Evolutionary conservation across 768 basidiomycete species (phyloP).

Genomic region (Russula griseocarnosa): DNA sequence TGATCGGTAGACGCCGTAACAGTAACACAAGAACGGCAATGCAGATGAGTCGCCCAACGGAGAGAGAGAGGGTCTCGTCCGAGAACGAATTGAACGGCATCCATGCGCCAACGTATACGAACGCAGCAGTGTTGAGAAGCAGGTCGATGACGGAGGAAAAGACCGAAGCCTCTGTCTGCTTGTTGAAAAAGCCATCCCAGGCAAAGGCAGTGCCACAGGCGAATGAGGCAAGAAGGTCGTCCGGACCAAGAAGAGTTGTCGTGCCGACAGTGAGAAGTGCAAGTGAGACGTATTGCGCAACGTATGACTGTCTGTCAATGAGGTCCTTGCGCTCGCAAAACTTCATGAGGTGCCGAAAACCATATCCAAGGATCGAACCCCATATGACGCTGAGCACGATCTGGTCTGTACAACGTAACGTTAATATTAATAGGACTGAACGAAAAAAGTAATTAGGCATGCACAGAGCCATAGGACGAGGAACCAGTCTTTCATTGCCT

Average conservation of each 20-base stretch:
- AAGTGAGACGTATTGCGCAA: constrained; percentile 86
- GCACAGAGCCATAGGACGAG: constrained; percentile 80
- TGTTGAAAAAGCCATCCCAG: constrained; percentile 93
- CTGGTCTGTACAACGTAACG: constrained; percentile 54
- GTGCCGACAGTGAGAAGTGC: constrained; percentile 83
- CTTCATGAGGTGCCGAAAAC: constrained; percentile 87
- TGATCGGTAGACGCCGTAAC: constrained; percentile 76
- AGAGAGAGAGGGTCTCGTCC: constrained; percentile 60
- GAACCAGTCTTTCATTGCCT: constrained; percentile 85
- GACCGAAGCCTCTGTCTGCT: constrained; percentile 89
- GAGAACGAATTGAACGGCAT: constrained; percentile 87
- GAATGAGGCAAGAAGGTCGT: constrained; percentile 93
- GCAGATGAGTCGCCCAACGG: constrained; percentile 80
- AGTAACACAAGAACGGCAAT: constrained; percentile 79
- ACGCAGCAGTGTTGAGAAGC: constrained; percentile 92
- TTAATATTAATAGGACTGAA: constrained; percentile 14
- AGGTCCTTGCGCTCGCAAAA: constrained; percentile 83
- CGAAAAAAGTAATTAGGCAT: constrained; percentile 30
- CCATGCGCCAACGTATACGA: constrained; percentile 96
- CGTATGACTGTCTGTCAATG: constrained; percentile 91
- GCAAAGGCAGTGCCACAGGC: constrained; percentile 94
- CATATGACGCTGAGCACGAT: constrained; percentile 71
- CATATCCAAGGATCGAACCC: constrained; percentile 69
- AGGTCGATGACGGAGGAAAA: constrained; percentile 96
- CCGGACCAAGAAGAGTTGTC: constrained; percentile 80